phyloP scores from a whole-genome alignment of 768 basidiomycete genomes.

The Calocybe indica region DNA sequence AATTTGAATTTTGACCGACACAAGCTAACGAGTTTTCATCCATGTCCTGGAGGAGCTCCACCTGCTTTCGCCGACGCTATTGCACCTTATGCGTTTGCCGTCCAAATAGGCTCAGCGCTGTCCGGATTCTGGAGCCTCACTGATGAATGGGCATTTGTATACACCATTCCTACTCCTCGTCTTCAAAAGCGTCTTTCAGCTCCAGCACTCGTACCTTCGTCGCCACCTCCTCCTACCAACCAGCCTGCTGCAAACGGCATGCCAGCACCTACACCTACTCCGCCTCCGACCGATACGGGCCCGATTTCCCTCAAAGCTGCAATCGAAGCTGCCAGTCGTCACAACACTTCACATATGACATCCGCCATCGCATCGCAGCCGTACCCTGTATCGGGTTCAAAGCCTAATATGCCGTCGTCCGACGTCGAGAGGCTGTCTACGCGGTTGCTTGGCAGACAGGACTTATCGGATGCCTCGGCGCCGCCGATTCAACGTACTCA shows the following conservation, averaged over 20 bases:
- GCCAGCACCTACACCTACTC: too few relatives aligned
- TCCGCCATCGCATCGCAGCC: constrained; percentile 3
- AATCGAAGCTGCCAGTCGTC: constrained; percentile 39
- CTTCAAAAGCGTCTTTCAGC: background rate
- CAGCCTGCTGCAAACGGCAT: constrained; percentile 5
- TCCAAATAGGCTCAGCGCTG: constrained; percentile 63
- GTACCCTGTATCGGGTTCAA: constrained; percentile 1
- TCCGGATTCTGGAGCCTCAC: constrained; percentile 66
- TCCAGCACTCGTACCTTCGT: constrained; percentile 10
- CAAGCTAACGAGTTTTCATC: constrained; percentile 45
- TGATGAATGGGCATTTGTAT: constrained; percentile 65
- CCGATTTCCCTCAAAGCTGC: constrained; percentile 30
- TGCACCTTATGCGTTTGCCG: constrained; percentile 61
- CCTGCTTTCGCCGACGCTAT: constrained; percentile 46
- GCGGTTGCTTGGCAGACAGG: constrained; percentile 17
- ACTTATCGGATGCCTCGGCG: constrained; percentile 11
- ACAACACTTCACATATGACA: constrained; percentile 26
- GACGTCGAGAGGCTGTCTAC: background rate
- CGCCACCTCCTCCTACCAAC: constrained; percentile 7
- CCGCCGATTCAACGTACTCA: constrained; percentile 26
- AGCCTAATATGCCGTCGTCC: background rate
- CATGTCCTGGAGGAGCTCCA: constrained; percentile 26
- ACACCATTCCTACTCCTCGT: constrained; percentile 27
- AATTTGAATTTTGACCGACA: constrained; percentile 37
- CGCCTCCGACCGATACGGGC: too few relatives aligned